A percentile compares a stretch with the other conserved stretches of the same genome.
Evolutionary conservation across 495 filamentous ascomycete genomes (phyloP).

Genomic region (Lindgomyces ingoldianus): DNA sequence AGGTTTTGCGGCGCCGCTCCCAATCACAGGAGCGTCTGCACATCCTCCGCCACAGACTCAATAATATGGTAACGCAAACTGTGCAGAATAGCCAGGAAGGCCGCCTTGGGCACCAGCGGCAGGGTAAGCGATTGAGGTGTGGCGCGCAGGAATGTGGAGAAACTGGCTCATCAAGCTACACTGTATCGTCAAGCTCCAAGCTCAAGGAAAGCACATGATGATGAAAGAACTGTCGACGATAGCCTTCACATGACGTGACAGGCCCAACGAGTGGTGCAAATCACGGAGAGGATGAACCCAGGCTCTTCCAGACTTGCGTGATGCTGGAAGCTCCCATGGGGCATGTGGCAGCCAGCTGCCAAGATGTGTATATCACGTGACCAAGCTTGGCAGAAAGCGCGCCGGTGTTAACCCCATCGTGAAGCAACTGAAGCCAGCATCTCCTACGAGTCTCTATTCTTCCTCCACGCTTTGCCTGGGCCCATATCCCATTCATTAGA

Average conservation of each 20-base stretch:
- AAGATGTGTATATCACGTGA: background rate
- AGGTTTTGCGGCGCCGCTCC: background rate
- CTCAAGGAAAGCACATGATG: too few relatives aligned
- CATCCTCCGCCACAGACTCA: background rate
- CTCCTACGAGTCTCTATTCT: conserved; percentile 29
- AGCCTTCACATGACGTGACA: too few relatives aligned
- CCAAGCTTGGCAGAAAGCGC: background rate
- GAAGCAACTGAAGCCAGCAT: background rate
- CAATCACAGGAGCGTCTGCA: background rate
- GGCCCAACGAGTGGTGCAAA: too few relatives aligned
- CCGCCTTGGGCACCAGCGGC: background rate
- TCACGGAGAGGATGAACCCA: too few relatives aligned
- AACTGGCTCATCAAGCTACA: background rate
- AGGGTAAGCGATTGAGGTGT: background rate
- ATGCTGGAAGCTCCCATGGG: background rate
- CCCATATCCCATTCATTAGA: conserved; percentile 1
- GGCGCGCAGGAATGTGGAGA: background rate
- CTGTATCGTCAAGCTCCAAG: too few relatives aligned
- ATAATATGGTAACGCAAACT: too few relatives aligned
- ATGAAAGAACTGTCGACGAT: too few relatives aligned
- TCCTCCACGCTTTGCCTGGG: conserved; percentile 13
- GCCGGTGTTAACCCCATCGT: background rate
- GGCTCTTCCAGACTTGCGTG: background rate
- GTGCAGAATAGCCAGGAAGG: background rate
- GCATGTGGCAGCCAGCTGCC: too few relatives aligned